Conservation (phyloP, 768 basidiomycete genomes). For the Antrodiella citrinella region DNA sequence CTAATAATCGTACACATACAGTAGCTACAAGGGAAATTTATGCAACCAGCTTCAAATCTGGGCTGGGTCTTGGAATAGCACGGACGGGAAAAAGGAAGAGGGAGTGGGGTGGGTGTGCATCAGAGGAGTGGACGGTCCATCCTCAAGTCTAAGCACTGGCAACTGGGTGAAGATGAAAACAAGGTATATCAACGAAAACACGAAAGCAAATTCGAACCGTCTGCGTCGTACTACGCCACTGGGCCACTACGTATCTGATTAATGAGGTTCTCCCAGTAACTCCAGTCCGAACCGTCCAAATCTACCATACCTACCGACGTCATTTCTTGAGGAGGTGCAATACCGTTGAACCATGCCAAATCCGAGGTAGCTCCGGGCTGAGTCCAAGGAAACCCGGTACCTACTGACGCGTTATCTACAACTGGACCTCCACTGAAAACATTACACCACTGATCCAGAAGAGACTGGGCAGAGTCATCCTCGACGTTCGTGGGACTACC, state of each 20-base stretch:
- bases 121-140: too few relatives aligned
- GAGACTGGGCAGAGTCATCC: constrained; percentile 65
- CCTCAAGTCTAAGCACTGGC: too few relatives aligned
- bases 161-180: too few relatives aligned
- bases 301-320: constrained; percentile 19
- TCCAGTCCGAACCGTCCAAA: constrained; percentile 51
- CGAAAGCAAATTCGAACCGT: neutral
- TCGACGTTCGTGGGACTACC: constrained; percentile 64
- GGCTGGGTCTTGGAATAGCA: too few relatives aligned
- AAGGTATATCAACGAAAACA: neutral
- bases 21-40: too few relatives aligned
- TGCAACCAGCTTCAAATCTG: too few relatives aligned
- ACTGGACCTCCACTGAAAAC: constrained; percentile 62
- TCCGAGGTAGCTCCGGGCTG: constrained; percentile 50
- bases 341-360: constrained; percentile 27
- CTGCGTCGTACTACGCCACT: constrained; percentile 9
- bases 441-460: constrained; percentile 82
- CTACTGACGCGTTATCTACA: constrained; percentile 20
- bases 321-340: constrained; percentile 1
- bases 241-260: constrained; percentile 38
- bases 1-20: too few relatives aligned
- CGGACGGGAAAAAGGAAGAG: too few relatives aligned
- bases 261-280: constrained; percentile 77
- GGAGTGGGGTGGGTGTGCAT: too few relatives aligned
- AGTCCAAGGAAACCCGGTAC: constrained; percentile 46